These are phyloP conservation scores for Trifolium repens DNA, from an alignment of 306 rosid species.

Conservation along the genomic window DNA sequence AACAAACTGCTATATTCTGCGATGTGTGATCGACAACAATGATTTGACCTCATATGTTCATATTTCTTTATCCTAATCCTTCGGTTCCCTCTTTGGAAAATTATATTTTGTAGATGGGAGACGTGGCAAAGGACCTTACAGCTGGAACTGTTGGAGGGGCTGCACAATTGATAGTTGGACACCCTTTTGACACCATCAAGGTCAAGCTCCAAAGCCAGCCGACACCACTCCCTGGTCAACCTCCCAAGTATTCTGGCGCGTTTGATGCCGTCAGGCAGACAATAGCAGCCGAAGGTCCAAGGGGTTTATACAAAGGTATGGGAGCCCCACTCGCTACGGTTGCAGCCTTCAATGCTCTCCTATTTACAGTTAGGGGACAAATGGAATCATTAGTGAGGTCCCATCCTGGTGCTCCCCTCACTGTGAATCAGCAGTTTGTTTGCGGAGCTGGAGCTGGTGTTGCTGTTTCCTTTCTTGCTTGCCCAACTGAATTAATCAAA, in stretches of 20 bases:
- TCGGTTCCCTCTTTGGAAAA: slow-evolving; percentile 13
- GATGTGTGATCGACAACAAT: background rate
- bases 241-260: slow-evolving; percentile 78
- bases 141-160: slow-evolving; percentile 96
- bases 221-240: slow-evolving; percentile 80
- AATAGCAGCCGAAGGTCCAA: slow-evolving; percentile 86
- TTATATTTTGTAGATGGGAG: slow-evolving; percentile 71
- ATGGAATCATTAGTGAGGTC: slow-evolving; percentile 82
- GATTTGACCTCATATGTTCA: background rate
- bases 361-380: slow-evolving; percentile 90
- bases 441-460: slow-evolving; percentile 95
- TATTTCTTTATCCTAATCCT: slow-evolving; percentile 8
- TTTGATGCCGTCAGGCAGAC: slow-evolving; percentile 96
- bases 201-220: slow-evolving; percentile 99
- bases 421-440: slow-evolving; percentile 70
- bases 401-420: slow-evolving; percentile 73
- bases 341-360: slow-evolving; percentile 95
- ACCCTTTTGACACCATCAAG: slow-evolving; percentile 97
- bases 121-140: slow-evolving; percentile 85
- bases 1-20: background rate
- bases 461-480: slow-evolving; percentile 92
- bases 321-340: slow-evolving; percentile 99
- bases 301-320: slow-evolving; percentile 96
- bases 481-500: slow-evolving; percentile 95
- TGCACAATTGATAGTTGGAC: slow-evolving; percentile 86